Evolutionary conservation across 352 stramenopile genomes (phyloP).

Genomic region (Peronospora farinosa): DNA sequence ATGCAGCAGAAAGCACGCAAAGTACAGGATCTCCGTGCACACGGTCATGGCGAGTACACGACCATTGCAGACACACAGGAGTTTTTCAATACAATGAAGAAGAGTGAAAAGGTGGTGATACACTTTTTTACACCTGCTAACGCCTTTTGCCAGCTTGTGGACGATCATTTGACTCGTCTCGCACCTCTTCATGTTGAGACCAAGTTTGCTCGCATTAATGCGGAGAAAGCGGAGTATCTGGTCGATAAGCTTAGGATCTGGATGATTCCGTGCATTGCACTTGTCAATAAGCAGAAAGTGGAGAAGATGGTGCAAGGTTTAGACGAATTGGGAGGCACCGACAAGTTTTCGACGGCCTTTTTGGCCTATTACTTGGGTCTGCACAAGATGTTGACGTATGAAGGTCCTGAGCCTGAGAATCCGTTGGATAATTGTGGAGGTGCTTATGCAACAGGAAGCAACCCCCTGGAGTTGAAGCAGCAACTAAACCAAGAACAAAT

Average conservation of each 20-base stretch:
- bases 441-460: slow-evolving; percentile 37
- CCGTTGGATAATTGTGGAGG: slow-evolving; percentile 60
- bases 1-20: slow-evolving; percentile 69
- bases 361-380: slow-evolving; percentile 88
- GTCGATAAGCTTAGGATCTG: slow-evolving; percentile 93
- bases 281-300: slow-evolving; percentile 94
- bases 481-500: slow-evolving; percentile 41
- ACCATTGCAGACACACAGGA: slow-evolving; percentile 89
- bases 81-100: slow-evolving; percentile 94
- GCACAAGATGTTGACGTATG: slow-evolving; percentile 94
- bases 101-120: slow-evolving; percentile 86
- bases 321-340: slow-evolving; percentile 90
- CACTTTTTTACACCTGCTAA: slow-evolving; percentile 95
- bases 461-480: slow-evolving; percentile 30
- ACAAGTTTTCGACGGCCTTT: slow-evolving; percentile 91
- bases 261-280: slow-evolving; percentile 94
- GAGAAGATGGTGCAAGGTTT: slow-evolving; percentile 94
- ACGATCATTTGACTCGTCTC: slow-evolving; percentile 89
- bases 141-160: slow-evolving; percentile 89
- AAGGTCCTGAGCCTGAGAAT: slow-evolving; percentile 80
- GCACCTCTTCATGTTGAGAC: slow-evolving; percentile 91
- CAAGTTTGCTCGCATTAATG: slow-evolving; percentile 93
- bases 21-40: slow-evolving; percentile 64
- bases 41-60: slow-evolving; percentile 82
- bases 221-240: slow-evolving; percentile 94